Conservation (phyloP, 208 protist species). For the Trichomonas gallinae region DNA sequence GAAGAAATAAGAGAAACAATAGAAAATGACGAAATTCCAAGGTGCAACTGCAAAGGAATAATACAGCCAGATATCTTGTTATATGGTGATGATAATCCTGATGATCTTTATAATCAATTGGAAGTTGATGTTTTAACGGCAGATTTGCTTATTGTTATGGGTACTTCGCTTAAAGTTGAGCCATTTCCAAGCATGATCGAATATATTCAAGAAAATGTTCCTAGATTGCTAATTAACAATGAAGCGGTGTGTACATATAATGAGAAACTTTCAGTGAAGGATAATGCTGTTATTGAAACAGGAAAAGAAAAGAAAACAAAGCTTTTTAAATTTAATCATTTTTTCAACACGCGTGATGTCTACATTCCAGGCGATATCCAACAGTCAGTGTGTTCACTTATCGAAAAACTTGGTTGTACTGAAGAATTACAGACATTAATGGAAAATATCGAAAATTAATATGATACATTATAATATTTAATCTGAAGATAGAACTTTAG, state of each 20-base stretch:
- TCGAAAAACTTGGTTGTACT: neutral
- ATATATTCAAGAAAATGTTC: neutral
- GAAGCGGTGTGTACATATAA: neutral
- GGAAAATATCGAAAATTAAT: too few relatives aligned
- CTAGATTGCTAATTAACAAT: neutral
- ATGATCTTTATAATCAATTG: neutral
- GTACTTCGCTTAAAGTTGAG: conserved; percentile 6
- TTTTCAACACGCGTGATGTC: neutral
- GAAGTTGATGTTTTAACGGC: neutral
- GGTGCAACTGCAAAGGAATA: neutral
- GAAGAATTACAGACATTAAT: neutral
- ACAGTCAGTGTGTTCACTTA: neutral
- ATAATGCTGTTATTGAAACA: neutral
- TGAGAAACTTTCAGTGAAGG: neutral
- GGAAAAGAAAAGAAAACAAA: neutral
- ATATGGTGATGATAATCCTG: neutral
- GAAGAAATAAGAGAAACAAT: neutral
- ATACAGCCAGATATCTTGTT: neutral
- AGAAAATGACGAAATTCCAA: neutral
- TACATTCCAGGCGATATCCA: neutral
- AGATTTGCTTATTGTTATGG: conserved; percentile 14
- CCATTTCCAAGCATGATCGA: neutral
- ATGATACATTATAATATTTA: too few relatives aligned
- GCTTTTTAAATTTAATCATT: neutral
- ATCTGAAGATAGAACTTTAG: neutral